Evolutionary conservation across 768 basidiomycete genomes (phyloP), one percentile per base, ranked within the genome.

Genomic region (Collybia sp.): DNA sequence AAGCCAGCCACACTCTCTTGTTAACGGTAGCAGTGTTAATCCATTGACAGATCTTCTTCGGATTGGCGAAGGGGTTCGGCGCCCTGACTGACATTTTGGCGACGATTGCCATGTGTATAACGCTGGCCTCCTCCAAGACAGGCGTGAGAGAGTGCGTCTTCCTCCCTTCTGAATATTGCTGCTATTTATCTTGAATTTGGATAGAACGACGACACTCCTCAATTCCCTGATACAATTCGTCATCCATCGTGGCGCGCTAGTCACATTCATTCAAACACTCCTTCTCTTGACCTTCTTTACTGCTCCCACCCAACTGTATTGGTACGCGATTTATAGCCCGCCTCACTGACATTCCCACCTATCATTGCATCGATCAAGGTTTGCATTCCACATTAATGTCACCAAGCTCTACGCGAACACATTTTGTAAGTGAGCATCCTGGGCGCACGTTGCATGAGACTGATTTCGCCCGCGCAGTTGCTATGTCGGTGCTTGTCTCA

Each of bases 361-460:
- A 17, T 35, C 38, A 35, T n/a, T 16, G 11, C 12, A 10, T 42
- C 12, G 13, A 18, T 12, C 15, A 42, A 75, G 73, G 74, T 57
- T 76, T 40, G 69, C 73, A 1, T 66, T 76, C 48, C 73, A 76
- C 47, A 61, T 74, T 47, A 73, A 73, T 45, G 69, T 74, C 8
- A 75, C 73, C 4, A 73, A 70, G 38, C 58, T 76, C 6, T 76
- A 76, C 49, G 73, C 69, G 13, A 75, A 75, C 48, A 73, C 72
- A 1, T 75, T 75, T 55, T 75, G 74, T 75, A 44, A 63, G 74
- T 66, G 16, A 3, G n/a, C 80, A 12, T 42, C 42, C 30, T 13
- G 36, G 10, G 19, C 19, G 31, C 25, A n/a, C 20, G 6, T 10
- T 13, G 17, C 32, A 45, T 17, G 42, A 36, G 32, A 41, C 32